These are phyloP conservation scores for Spatholobus suberectus DNA, from an alignment of 306 rosid species.

Conservation along the genomic window DNA sequence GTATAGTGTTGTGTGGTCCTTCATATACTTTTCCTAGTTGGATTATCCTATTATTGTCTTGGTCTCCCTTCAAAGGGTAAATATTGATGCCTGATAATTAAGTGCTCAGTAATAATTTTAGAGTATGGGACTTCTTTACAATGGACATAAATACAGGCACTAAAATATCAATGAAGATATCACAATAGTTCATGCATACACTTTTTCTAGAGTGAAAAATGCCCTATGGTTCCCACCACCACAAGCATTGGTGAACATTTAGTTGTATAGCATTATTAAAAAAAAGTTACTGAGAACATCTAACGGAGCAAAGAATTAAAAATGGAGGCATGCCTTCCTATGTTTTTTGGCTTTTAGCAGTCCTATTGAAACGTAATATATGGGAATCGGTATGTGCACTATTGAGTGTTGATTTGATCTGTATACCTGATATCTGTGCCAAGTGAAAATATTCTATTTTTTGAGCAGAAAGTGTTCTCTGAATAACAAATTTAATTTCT, in stretches of 20 bases:
- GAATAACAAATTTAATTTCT: slow-evolving; percentile 29
- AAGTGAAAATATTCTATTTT: not conserved
- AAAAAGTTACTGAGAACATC: not conserved
- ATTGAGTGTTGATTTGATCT: slow-evolving; percentile 21
- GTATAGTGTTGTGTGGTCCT: slow-evolving; percentile 35
- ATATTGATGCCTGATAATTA: not conserved
- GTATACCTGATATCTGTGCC: slow-evolving; percentile 9
- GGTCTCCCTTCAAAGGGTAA: not conserved
- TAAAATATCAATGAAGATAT: not conserved
- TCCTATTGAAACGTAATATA: slow-evolving; percentile 5
- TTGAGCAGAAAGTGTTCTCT: slow-evolving; percentile 8
- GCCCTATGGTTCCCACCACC: not conserved
- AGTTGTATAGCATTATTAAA: not conserved
- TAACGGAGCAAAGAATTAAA: not conserved
- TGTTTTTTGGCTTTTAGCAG: not conserved
- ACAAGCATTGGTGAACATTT: not conserved
- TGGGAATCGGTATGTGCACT: slow-evolving; percentile 9
- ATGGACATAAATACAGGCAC: not conserved
- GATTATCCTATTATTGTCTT: not conserved
- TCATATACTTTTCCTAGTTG: slow-evolving; percentile 24
- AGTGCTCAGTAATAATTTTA: not conserved
- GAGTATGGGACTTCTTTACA: not conserved
- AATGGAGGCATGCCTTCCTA: not conserved
- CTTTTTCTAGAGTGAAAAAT: not conserved
- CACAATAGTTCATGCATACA: not conserved